A percentile compares a stretch with the other conserved stretches of the same genome.
phyloP scores from a whole-genome alignment of 2,329 filamentous ascomycete genomes.

The Sclerotinia glacialis region DNA sequence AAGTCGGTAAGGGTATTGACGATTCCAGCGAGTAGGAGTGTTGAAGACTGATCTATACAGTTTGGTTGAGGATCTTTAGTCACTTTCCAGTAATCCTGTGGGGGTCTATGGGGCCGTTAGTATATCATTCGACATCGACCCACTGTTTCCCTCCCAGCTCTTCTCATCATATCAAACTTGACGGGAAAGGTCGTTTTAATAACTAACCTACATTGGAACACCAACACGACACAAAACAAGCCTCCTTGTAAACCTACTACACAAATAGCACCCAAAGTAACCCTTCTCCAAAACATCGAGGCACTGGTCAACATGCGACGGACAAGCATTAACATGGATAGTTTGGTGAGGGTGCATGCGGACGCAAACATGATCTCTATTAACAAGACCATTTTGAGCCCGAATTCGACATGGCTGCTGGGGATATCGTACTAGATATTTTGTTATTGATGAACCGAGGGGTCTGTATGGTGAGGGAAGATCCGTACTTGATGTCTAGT shows the following conservation, averaged over 20 bases:
- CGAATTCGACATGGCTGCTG: slow-evolving; percentile 35
- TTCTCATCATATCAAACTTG: background rate
- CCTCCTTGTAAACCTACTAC: slow-evolving; percentile 31
- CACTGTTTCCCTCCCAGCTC: background rate
- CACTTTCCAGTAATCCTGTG: slow-evolving; percentile 43
- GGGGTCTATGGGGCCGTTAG: slow-evolving; percentile 34
- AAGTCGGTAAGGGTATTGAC: slow-evolving; percentile 61
- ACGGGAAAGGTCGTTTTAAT: background rate
- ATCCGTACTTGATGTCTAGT: slow-evolving; percentile 39
- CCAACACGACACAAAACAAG: slow-evolving; percentile 31
- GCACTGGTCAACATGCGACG: slow-evolving; percentile 30
- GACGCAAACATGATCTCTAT: slow-evolving; percentile 43
- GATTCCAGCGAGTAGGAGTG: slow-evolving; percentile 53
- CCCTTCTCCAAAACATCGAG: slow-evolving; percentile 31
- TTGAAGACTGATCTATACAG: slow-evolving; percentile 50
- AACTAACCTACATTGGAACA: slow-evolving; percentile 35
- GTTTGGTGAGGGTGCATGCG: slow-evolving; percentile 41
- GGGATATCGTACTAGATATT: slow-evolving; percentile 43
- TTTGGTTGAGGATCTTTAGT: slow-evolving; percentile 38
- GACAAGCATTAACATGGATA: slow-evolving; percentile 42
- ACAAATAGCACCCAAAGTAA: slow-evolving; percentile 27
- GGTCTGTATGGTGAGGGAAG: background rate
- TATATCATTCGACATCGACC: background rate
- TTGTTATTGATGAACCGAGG: background rate
- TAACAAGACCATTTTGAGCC: slow-evolving; percentile 42